Conservation (phyloP, 140 eudicot genomes). For the Bidens hawaiensis region DNA sequence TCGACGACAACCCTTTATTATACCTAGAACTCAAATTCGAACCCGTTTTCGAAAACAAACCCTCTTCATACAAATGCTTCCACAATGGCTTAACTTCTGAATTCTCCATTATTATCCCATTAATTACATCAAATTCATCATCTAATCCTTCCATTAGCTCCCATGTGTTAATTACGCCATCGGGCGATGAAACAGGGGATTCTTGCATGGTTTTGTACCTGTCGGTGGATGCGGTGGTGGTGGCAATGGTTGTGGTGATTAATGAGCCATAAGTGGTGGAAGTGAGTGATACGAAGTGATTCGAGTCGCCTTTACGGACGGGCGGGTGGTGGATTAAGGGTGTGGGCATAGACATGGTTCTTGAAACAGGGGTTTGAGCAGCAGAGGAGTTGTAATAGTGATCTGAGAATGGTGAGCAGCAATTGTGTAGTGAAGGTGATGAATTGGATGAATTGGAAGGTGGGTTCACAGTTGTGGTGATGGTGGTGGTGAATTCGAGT, state of each 20-base stretch:
- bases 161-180: constrained; percentile 92
- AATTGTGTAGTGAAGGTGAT: constrained; percentile 36
- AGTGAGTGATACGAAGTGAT: constrained; percentile 85
- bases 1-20: constrained; percentile 47
- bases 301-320: constrained; percentile 64
- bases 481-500: constrained; percentile 20
- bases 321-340: constrained; percentile 91
- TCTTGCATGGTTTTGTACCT: constrained; percentile 18
- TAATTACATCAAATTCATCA: constrained; percentile 22
- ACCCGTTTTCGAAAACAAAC: constrained; percentile 69
- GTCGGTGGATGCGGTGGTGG: constrained; percentile 28
- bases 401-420: constrained; percentile 34
- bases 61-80: constrained; percentile 89
- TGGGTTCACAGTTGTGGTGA: constrained; percentile 13
- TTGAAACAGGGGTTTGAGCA: constrained; percentile 52
- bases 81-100: constrained; percentile 66
- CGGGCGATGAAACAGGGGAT: constrained; percentile 52
- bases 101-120: constrained; percentile 32
- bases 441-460: constrained; percentile 48
- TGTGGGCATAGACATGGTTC: constrained; percentile 69
- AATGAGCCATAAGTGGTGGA: constrained; percentile 92
- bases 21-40: constrained; percentile 59
- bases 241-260: background rate
- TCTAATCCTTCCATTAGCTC: constrained; percentile 97
- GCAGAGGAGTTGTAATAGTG: constrained; percentile 20